Evolutionary conservation across 192 early-diverging fungal genomes (phyloP).

Genomic region (Umbelopsis vinacea): DNA sequence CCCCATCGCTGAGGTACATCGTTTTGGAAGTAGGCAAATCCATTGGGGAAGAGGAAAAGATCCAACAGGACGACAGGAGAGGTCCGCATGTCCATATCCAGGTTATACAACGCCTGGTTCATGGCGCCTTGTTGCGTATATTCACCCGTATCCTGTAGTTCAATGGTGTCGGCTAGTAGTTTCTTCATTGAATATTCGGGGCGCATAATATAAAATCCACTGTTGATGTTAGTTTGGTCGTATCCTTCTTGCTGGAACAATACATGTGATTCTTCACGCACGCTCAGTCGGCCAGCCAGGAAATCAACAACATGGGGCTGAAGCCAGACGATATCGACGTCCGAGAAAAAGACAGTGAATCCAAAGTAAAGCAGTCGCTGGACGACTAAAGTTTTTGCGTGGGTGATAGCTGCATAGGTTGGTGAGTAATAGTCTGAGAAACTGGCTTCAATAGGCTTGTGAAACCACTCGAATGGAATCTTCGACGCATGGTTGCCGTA

Average conservation of each 20-base stretch:
- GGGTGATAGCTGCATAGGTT: conserved; percentile 27
- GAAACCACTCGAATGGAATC: conserved; percentile 34
- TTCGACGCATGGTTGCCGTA: conserved; percentile 23
- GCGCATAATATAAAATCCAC: conserved; percentile 35
- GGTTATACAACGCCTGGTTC: conserved; percentile 28
- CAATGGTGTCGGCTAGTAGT: conserved; percentile 29
- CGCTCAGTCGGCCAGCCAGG: conserved; percentile 19
- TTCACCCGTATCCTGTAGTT: conserved; percentile 20
- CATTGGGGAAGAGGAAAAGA: conserved; percentile 37
- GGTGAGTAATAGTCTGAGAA: conserved; percentile 30
- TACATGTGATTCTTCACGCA: conserved; percentile 31
- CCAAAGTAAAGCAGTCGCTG: conserved; percentile 34
- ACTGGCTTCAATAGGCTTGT: conserved; percentile 17
- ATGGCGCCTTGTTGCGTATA: conserved; percentile 39
- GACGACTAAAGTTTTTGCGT: conserved; percentile 37
- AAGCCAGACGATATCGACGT: conserved; percentile 36
- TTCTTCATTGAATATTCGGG: conserved; percentile 24
- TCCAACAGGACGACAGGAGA: conserved; percentile 31
- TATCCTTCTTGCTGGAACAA: conserved; percentile 33
- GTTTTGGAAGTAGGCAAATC: conserved; percentile 29
- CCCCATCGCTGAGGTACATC: conserved; percentile 22
- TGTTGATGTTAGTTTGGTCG: conserved; percentile 31
- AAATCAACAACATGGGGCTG: conserved; percentile 28
- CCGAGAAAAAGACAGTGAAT: conserved; percentile 32
- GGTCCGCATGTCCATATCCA: conserved; percentile 32